Evolutionary conservation across 768 basidiomycete species (phyloP).

Genomic region (Steccherinum ochraceum): DNA sequence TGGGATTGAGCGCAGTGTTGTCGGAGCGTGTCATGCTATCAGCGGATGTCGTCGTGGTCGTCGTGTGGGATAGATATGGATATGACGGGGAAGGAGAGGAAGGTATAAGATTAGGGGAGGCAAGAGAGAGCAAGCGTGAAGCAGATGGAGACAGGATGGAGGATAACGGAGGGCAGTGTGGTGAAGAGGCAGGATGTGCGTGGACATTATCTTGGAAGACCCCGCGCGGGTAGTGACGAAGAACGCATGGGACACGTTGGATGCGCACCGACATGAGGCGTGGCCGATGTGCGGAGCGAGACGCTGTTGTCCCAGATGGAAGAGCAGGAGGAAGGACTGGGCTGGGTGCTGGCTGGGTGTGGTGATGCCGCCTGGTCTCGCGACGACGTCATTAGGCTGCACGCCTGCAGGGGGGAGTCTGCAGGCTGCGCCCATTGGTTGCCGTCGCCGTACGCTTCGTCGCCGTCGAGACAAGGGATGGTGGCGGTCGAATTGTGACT

Average conservation of each 20-base stretch:
- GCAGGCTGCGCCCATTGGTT: too few relatives aligned
- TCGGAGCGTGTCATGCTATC: constrained; percentile 12
- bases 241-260: neutral
- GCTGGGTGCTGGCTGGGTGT: too few relatives aligned
- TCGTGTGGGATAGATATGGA: too few relatives aligned
- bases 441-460: too few relatives aligned
- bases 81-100: neutral
- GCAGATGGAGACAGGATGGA: neutral
- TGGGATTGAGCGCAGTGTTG: constrained; percentile 20
- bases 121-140: neutral
- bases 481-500: too few relatives aligned
- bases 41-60: neutral
- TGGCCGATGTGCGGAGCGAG: neutral
- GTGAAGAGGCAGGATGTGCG: neutral
- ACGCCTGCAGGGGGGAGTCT: too few relatives aligned
- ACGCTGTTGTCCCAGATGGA: neutral
- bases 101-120: neutral
- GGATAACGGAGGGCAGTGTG: neutral
- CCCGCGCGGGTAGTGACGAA: neutral
- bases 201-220: neutral
- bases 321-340: too few relatives aligned
- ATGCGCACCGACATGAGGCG: neutral
- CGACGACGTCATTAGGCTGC: too few relatives aligned
- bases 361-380: too few relatives aligned
- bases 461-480: too few relatives aligned